Evolutionary conservation across 805 yeast species (phyloP).

Genomic region (Sugiyamaella mastotermitis): DNA sequence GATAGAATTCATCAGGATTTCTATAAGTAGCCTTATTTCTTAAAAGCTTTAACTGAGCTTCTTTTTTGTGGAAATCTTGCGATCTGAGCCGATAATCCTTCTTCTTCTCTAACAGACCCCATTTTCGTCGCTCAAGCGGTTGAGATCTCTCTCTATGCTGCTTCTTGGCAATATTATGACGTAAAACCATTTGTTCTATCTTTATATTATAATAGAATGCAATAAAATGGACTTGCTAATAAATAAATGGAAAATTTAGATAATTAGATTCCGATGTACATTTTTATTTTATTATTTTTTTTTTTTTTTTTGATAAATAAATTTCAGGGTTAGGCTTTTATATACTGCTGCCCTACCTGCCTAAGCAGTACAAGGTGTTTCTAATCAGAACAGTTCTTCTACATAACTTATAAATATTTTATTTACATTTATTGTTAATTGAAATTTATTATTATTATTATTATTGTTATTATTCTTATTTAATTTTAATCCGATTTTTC

Average conservation of each 20-base stretch:
- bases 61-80: conserved; percentile 52
- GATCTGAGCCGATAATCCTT: conserved; percentile 74
- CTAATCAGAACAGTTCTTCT: too few relatives aligned
- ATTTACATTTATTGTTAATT: background rate
- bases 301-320: conserved; percentile 4
- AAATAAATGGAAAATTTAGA: background rate
- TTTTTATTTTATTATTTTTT: conserved; percentile 2
- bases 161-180: conserved; percentile 86
- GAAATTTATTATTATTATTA: background rate
- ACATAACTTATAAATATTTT: background rate
- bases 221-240: conserved; percentile 1
- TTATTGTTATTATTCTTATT: too few relatives aligned
- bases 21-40: conserved; percentile 64
- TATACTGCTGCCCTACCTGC: too few relatives aligned
- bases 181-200: conserved; percentile 3
- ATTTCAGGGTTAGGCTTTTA: conserved; percentile 6
- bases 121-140: conserved; percentile 61
- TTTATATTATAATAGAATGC: background rate
- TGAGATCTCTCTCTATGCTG: conserved; percentile 95
- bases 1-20: conserved; percentile 95
- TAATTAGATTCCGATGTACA: background rate
- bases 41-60: conserved; percentile 58
- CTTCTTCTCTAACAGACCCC: conserved; percentile 90
- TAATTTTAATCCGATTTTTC: too few relatives aligned
- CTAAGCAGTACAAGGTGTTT: too few relatives aligned